Conservation (phyloP, 2,329 filamentous ascomycete genomes). For the Phyllachora maydis region DNA sequence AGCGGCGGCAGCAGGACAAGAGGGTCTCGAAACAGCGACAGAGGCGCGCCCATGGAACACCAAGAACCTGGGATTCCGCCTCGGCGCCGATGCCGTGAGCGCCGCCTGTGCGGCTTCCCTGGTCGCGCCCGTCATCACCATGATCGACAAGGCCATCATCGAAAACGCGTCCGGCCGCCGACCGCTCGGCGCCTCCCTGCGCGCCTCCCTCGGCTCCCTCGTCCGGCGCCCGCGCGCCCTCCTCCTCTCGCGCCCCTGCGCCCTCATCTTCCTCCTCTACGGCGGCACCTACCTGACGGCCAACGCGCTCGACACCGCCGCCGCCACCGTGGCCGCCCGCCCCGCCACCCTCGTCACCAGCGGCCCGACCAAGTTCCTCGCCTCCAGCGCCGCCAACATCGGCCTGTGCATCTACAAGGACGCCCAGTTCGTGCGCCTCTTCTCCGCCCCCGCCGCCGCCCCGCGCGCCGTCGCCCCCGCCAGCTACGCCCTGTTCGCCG, state of each 20-base stretch:
- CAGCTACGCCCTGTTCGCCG: slow-evolving; percentile 59
- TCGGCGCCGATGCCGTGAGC: slow-evolving; percentile 47
- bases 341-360: slow-evolving; percentile 45
- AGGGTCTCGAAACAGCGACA: too few relatives aligned
- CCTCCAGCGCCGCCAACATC: slow-evolving; percentile 67
- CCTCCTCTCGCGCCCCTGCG: slow-evolving; percentile 44
- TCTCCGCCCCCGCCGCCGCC: slow-evolving; percentile 36
- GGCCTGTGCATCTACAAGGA: slow-evolving; percentile 80
- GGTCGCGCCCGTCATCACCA: slow-evolving; percentile 67
- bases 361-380: slow-evolving; percentile 61
- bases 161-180: slow-evolving; percentile 57
- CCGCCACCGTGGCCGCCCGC: slow-evolving; percentile 38
- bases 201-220: slow-evolving; percentile 32
- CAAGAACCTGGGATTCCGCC: slow-evolving; percentile 41
- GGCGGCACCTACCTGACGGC: slow-evolving; percentile 78
- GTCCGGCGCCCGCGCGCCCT: slow-evolving; percentile 37
- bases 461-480: slow-evolving; percentile 41
- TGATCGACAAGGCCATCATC: slow-evolving; percentile 74
- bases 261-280: slow-evolving; percentile 56
- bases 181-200: slow-evolving; percentile 37
- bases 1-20: too few relatives aligned
- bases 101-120: slow-evolving; percentile 53
- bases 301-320: slow-evolving; percentile 65
- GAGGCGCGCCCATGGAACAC: too few relatives aligned
- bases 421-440: slow-evolving; percentile 64